Base-by-base conservation (phyloP, 805 yeast genomes). In the Saccharomycopsis sp. region DNA sequence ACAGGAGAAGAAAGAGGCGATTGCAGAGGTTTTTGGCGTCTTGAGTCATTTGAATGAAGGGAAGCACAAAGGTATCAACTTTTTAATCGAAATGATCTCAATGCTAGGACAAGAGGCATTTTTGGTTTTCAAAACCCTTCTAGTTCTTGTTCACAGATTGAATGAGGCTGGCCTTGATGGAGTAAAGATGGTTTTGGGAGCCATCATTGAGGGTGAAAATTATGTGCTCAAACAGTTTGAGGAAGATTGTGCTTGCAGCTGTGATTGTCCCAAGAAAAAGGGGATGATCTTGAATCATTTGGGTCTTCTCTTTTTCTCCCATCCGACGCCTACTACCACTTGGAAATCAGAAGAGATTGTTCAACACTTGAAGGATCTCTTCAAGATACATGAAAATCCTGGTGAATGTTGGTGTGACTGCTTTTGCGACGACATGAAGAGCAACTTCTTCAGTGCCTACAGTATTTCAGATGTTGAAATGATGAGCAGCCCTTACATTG, bases 331-430 rank as follows among this genome's bases (percentile, higher is more conserved):
- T n/a, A 5, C 33, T 7, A 38, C 46, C 3, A 33, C 33, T 3
- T 43, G 42, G 39, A 38, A 38, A 36, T 43, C 46, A 1, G 35
- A 35, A 9, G 43, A 43, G n/a, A 30, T 43, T 23, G 41, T 43
- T 15, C 16, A n/a, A 3, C 43, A 38, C 23, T 23, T 43, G 36
- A 38, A 43, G 25, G 29, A 43, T 10, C 16, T 38, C 5, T 43
- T 38, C 30, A 30, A 30, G 8, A 38, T 38, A 21, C 12, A 38
- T 16, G 42, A 34, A 16, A 38, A 38, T 18, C 29, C 31, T 2
- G 29, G 33, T 22, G 39, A 38, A 4, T 43, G 43, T 27, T 43
- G 46, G 43, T 43, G 43, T 18, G 43, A 43, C 19, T 43, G 46
- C 21, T 19, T 20, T 19, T 38, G 46, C 34, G 46, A 43, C 19